These are phyloP conservation scores for Cicer arietinum DNA, from an alignment of 306 rosid genomes.

Conservation along the genomic window DNA sequence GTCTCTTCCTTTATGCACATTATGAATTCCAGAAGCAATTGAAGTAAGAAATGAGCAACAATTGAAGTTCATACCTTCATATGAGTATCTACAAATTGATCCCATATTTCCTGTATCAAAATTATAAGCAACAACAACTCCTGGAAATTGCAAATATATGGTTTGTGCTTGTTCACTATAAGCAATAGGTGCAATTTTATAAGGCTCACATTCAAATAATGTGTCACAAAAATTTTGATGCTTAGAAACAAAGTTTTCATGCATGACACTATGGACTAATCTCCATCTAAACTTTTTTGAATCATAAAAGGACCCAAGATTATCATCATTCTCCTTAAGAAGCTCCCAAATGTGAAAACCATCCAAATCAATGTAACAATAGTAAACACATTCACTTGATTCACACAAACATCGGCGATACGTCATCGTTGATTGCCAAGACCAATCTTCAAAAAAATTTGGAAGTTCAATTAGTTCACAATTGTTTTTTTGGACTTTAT, in stretches of 20 bases:
- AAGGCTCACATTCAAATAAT: conserved; percentile 43
- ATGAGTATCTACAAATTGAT: conserved; percentile 38
- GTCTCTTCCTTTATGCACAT: background rate
- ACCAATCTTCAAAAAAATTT: conserved; percentile 38
- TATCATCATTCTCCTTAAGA: conserved; percentile 42
- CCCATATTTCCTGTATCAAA: conserved; percentile 24
- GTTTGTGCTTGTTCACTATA: conserved; percentile 29
- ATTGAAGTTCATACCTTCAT: conserved; percentile 38
- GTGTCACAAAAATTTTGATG: background rate
- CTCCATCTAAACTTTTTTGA: conserved; percentile 45
- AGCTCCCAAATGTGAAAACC: conserved; percentile 51
- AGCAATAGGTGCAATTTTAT: conserved; percentile 43
- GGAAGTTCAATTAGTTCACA: conserved; percentile 44
- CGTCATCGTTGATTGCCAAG: conserved; percentile 46
- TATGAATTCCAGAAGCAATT: conserved; percentile 10
- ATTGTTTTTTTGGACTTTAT: background rate
- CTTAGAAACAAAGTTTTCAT: conserved; percentile 8
- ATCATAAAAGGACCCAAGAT: conserved; percentile 22
- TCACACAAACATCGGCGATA: conserved; percentile 45
- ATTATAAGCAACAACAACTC: conserved; percentile 45
- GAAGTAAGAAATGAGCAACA: conserved; percentile 51
- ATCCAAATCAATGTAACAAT: conserved; percentile 51
- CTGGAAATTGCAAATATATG: conserved; percentile 51
- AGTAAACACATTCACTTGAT: conserved; percentile 46
- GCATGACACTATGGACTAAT: conserved; percentile 38